These are phyloP conservation scores for Phytopythium ostracodes DNA, from an alignment of 352 stramenopile genomes.

Conservation along the genomic window DNA sequence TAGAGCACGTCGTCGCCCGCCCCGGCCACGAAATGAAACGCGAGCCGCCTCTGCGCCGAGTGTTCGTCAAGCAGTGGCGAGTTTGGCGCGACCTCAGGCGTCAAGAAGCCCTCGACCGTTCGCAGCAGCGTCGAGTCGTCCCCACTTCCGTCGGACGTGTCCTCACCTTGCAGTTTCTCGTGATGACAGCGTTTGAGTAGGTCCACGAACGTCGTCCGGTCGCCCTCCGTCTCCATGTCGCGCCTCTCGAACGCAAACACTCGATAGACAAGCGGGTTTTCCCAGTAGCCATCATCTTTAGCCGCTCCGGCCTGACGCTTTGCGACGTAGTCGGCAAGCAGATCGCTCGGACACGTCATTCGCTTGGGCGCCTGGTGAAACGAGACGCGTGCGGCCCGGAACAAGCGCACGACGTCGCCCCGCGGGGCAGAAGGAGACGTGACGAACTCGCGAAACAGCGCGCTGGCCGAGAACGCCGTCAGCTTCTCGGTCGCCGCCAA, in stretches of 20 bases:
- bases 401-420: conserved; percentile 32
- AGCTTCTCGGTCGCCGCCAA: conserved; percentile 49
- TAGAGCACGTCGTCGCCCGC: conserved; percentile 30
- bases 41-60: conserved; percentile 15
- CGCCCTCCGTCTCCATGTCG: background rate
- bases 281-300: background rate
- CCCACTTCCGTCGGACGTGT: background rate
- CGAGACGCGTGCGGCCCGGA: conserved; percentile 40
- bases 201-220: background rate
- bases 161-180: background rate
- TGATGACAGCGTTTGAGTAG: background rate
- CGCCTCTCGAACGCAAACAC: conserved; percentile 18
- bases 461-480: conserved; percentile 37
- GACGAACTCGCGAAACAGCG: conserved; percentile 50
- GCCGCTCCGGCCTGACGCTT: background rate
- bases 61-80: conserved; percentile 10
- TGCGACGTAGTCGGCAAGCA: conserved; percentile 6
- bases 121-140: conserved; percentile 13
- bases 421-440: background rate
- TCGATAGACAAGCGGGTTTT: conserved; percentile 17
- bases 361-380: conserved; percentile 56
- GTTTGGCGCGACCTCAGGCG: conserved; percentile 20
- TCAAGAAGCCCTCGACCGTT: conserved; percentile 42
- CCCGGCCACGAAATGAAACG: conserved; percentile 57
- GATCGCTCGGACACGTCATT: background rate